Base-by-base conservation (phyloP, 345 rosid species). In the Camelina sativa region DNA sequence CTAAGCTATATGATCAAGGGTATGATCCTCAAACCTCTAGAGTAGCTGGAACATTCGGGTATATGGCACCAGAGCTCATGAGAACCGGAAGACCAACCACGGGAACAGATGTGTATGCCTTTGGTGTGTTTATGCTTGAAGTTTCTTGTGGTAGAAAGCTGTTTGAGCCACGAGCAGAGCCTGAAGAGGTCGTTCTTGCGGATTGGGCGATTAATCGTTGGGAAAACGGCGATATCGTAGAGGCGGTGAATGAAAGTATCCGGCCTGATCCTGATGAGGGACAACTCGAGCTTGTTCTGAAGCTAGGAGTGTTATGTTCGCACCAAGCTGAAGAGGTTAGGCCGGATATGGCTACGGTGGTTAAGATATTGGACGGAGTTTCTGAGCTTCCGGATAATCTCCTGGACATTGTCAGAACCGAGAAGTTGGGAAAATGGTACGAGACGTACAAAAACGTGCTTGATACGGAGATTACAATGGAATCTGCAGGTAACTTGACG, bases 101-200 rank as follows among this genome's bases (percentile, higher is more conserved):
- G 3, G 22, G 59, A 11, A 77, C 80, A 2, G 80, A 84, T 37
- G 78, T 80, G 3, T 84, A 61, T 17, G 79, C 82, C 0, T 84
- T 65, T 2, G 85, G 85, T 51, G 48, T 72, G 8, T 80, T 76
- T 48, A 67, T 80, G 68, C 82, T 82, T 0, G 87, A 84, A 69
- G 81, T 84, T 6, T 75, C 80, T 25, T 77, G 81, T 4, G 87
- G 87, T 22, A 82, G 78, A 62, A 82, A 74, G 61, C 76, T 80
- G 2, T 69, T 80, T 8, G 73, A 46, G 60, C 59, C 16, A 48
- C 57, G 80, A 44, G 92, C 93, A 9, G 69, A 72, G 62, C 76
- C 85, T 0, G 88, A 88, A 64, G 96, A 90, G 74, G 71, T 84
- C 41, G 83, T 86, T 13, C 76, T 76, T 37, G 76, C 4, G 34